These are phyloP conservation scores for Maudiozyma humilis DNA, from an alignment of 1,139 yeast species.

Conservation along the genomic window DNA sequence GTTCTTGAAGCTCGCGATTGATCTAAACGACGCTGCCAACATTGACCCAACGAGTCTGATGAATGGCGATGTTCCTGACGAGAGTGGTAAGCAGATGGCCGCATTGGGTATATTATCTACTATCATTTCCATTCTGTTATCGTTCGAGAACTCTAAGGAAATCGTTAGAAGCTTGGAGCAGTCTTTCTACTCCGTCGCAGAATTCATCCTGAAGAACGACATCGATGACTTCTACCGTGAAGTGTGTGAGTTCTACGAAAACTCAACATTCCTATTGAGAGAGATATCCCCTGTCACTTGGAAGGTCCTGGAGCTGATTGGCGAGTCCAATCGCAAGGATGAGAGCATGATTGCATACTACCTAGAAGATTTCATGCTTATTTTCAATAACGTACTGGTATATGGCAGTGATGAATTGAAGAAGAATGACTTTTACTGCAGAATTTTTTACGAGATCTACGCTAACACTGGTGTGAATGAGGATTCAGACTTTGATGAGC, in stretches of 20 bases:
- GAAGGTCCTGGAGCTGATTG: slow-evolving; percentile 54
- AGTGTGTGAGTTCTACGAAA: slow-evolving; percentile 76
- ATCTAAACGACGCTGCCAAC: slow-evolving; percentile 54
- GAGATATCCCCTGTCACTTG: slow-evolving; percentile 68
- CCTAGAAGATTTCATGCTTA: slow-evolving; percentile 68
- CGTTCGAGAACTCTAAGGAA: slow-evolving; percentile 74
- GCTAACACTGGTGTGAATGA: slow-evolving; percentile 29
- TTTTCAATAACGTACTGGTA: slow-evolving; percentile 67
- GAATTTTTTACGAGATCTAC: slow-evolving; percentile 26
- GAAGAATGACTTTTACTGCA: slow-evolving; percentile 28
- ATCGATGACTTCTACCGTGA: slow-evolving; percentile 79
- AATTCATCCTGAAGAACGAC: slow-evolving; percentile 52
- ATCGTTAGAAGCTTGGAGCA: slow-evolving; percentile 62
- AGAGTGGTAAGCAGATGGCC: slow-evolving; percentile 76
- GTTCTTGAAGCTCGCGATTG: slow-evolving; percentile 64
- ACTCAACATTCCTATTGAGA: slow-evolving; percentile 69
- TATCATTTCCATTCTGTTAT: slow-evolving; percentile 74
- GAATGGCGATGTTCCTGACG: slow-evolving; percentile 38
- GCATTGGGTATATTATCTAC: slow-evolving; percentile 84
- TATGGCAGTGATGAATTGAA: slow-evolving; percentile 56
- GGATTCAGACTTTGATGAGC: slow-evolving; percentile 27
- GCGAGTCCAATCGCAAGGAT: slow-evolving; percentile 45
- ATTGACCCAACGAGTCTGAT: slow-evolving; percentile 42
- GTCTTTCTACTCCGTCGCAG: slow-evolving; percentile 65
- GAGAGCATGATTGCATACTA: slow-evolving; percentile 47